Conservation (phyloP, 768 basidiomycete genomes). For the Hirschioporus abietinus region DNA sequence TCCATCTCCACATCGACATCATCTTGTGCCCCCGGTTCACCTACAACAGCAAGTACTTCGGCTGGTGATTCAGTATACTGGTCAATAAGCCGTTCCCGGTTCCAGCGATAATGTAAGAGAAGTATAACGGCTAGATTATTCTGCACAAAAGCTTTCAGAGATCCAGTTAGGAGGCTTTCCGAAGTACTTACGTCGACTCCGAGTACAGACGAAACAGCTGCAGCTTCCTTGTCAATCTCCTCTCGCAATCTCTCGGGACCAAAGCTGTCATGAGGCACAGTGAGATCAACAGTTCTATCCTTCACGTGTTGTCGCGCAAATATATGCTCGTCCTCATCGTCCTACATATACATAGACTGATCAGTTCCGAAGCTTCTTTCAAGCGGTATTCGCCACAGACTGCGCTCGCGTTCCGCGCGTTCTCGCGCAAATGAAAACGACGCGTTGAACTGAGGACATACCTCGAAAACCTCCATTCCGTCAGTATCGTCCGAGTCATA, state of each 20-base stretch:
- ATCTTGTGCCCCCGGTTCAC: slow-evolving; percentile 3
- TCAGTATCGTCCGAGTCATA: slow-evolving; percentile 20
- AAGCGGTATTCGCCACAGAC: not conserved
- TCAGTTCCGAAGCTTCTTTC: not conserved
- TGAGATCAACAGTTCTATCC: not conserved
- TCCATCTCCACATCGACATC: not conserved
- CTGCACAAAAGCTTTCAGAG: slow-evolving; percentile 8
- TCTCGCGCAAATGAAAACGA: not conserved
- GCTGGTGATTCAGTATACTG: slow-evolving; percentile 12
- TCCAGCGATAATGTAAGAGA: slow-evolving; percentile 15
- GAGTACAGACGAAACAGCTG: slow-evolving; percentile 22
- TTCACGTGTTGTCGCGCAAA: not conserved
- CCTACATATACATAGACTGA: not conserved
- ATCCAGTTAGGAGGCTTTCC: slow-evolving; percentile 9
- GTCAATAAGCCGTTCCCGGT: slow-evolving; percentile 13
- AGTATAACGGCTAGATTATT: slow-evolving; percentile 12
- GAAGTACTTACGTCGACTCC: slow-evolving; percentile 22
- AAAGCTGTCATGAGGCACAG: slow-evolving; percentile 15
- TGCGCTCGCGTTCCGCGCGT: not conserved
- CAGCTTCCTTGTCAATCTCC: slow-evolving; percentile 19
- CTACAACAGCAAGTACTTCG: slow-evolving; percentile 6
- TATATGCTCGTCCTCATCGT: not conserved
- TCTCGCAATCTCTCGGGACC: slow-evolving; percentile 19
- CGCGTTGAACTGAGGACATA: not conserved
- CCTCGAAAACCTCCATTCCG: not conserved